phyloP scores from a whole-genome alignment of 2,329 filamentous ascomycete species.

The Monilinia vaccinii-corymbosi region DNA sequence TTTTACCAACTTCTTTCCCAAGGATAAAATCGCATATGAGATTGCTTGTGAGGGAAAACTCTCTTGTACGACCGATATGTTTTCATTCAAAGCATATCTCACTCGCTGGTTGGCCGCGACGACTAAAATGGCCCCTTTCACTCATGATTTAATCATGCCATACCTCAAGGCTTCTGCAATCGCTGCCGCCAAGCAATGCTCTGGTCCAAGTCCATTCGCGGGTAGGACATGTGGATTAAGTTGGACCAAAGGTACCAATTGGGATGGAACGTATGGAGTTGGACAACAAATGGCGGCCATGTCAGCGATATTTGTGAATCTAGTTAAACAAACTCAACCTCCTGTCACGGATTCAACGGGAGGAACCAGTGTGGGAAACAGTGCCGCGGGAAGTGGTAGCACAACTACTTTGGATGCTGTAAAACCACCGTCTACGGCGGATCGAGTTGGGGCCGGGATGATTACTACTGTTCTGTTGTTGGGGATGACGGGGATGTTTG shows the following conservation, averaged over 20 bases:
- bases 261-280: slow-evolving; percentile 50
- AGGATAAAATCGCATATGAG: slow-evolving; percentile 48
- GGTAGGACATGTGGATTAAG: slow-evolving; percentile 48
- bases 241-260: slow-evolving; percentile 41
- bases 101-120: slow-evolving; percentile 50
- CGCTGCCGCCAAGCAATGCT: slow-evolving; percentile 47
- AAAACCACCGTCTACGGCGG: slow-evolving; percentile 30
- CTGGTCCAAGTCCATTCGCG: slow-evolving; percentile 40
- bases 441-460: slow-evolving; percentile 35
- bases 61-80: slow-evolving; percentile 53
- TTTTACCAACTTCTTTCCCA: slow-evolving; percentile 33
- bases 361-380: slow-evolving; percentile 31
- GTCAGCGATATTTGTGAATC: slow-evolving; percentile 44
- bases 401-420: slow-evolving; percentile 13
- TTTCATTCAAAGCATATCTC: slow-evolving; percentile 57
- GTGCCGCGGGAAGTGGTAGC: slow-evolving; percentile 18
- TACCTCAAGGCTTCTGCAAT: slow-evolving; percentile 44
- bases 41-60: slow-evolving; percentile 45
- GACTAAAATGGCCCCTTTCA: slow-evolving; percentile 50
- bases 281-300: slow-evolving; percentile 65
- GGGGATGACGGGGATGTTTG: slow-evolving; percentile 28
- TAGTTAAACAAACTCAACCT: slow-evolving; percentile 26
- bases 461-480: slow-evolving; percentile 32
- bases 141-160: slow-evolving; percentile 42
- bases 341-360: slow-evolving; percentile 26